Percentiles rank a stretch among this genome's conserved stretches.
These are phyloP conservation scores for Heterobasidion irregulare DNA, from an alignment of 1,284 basidiomycete genomes.

Conservation along the genomic window DNA sequence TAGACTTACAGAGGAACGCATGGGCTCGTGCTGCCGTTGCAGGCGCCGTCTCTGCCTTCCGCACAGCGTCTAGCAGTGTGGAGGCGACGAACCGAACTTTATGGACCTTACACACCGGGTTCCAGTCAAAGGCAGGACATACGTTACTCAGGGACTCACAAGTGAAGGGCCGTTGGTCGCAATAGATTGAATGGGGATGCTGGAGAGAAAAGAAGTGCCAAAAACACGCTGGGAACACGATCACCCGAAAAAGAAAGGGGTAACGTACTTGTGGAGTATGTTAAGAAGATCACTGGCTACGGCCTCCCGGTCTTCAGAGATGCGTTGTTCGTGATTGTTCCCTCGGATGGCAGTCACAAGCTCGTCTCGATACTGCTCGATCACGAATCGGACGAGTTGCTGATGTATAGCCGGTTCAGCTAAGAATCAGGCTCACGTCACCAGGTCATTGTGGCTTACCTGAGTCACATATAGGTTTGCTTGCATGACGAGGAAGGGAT, in stretches of 20 bases:
- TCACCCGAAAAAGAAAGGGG: constrained; percentile 4
- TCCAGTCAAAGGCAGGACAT: neutral
- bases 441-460: constrained; percentile 28
- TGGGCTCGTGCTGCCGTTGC: constrained; percentile 71
- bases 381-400: constrained; percentile 87
- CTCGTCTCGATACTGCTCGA: constrained; percentile 83
- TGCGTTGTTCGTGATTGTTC: constrained; percentile 50
- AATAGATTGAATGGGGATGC: constrained; percentile 85
- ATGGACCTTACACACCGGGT: constrained; percentile 43
- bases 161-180: constrained; percentile 81
- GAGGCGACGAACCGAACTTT: constrained; percentile 88
- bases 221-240: neutral
- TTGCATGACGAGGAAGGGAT: constrained; percentile 84
- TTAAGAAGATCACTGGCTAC: constrained; percentile 76
- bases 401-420: constrained; percentile 18
- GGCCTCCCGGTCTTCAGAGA: constrained; percentile 63
- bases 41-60: constrained; percentile 69
- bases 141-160: constrained; percentile 27
- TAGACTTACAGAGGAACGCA: constrained; percentile 63
- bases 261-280: constrained; percentile 63
- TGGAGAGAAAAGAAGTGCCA: constrained; percentile 20
- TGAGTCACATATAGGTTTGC: constrained; percentile 85
- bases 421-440: neutral
- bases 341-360: constrained; percentile 62
- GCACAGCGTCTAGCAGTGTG: constrained; percentile 78